Evolutionary conservation across 768 basidiomycete species (phyloP).

Genomic region (Pulveroboletus sp.): DNA sequence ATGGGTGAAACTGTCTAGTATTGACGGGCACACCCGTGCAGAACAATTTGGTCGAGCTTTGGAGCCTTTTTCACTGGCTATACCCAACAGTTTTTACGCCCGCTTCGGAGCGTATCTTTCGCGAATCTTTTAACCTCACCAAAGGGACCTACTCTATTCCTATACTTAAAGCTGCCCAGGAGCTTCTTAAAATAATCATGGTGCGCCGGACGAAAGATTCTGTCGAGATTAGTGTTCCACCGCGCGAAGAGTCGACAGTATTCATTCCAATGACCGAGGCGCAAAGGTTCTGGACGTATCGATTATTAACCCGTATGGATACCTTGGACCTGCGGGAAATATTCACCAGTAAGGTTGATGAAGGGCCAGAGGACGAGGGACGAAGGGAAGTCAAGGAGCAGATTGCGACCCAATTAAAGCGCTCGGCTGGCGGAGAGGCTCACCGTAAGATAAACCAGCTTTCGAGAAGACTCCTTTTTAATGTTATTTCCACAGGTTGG

Average conservation of each 20-base stretch:
- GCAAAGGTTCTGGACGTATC: slow-evolving; percentile 59
- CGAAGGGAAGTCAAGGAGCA: slow-evolving; percentile 37
- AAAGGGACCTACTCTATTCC: slow-evolving; percentile 47
- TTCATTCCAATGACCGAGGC: slow-evolving; percentile 55
- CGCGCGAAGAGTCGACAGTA: slow-evolving; percentile 52
- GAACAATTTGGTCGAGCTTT: slow-evolving; percentile 56
- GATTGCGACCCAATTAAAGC: slow-evolving; percentile 36
- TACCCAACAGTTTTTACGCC: slow-evolving; percentile 50
- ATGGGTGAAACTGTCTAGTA: slow-evolving; percentile 33
- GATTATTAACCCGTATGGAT: slow-evolving; percentile 50
- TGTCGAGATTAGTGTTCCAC: slow-evolving; percentile 48
- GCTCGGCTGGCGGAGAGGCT: slow-evolving; percentile 26
- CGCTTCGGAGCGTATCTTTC: slow-evolving; percentile 44
- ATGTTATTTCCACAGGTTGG: slow-evolving; percentile 38
- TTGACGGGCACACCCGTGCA: slow-evolving; percentile 74
- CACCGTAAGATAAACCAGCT: slow-evolving; percentile 21
- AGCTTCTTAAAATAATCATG: slow-evolving; percentile 50
- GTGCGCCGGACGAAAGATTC: slow-evolving; percentile 54
- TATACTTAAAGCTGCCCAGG: slow-evolving; percentile 45
- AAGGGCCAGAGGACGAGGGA: slow-evolving; percentile 30
- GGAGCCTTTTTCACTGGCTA: slow-evolving; percentile 53
- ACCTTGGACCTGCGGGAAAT: slow-evolving; percentile 44
- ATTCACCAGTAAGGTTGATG: slow-evolving; percentile 34
- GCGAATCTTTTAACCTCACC: slow-evolving; percentile 48
- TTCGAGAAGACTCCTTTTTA: background rate